Base-by-base conservation (phyloP, 768 basidiomycete species). In the Boletus speciosus region DNA sequence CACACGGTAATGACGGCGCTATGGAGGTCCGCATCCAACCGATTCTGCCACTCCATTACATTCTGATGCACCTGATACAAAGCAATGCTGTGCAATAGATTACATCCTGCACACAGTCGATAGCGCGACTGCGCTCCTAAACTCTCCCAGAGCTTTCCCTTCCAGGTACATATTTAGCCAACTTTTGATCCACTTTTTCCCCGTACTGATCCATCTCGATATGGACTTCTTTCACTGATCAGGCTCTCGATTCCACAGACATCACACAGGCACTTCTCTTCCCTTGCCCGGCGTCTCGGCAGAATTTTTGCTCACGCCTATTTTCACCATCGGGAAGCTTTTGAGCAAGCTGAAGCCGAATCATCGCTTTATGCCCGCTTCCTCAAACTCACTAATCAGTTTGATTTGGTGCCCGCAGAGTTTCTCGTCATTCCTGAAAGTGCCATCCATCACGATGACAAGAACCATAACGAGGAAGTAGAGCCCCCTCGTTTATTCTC, bases 21-120 rank as follows among this genome's bases (percentile, higher is more conserved):
- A 88, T 90, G 83, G 91, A 93, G 82, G 90, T 90, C 61, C 43
- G 80, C 47, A 49, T 39, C 23, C 10, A 35, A 5, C 37, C 29
- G 3, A 16, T 58, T 45, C 57, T 38, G 38, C 11, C 41, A 41
- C 16, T 15, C 11, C 27, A 37, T 39, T 47, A n/a, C 52, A 36
- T 64, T 45, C 66, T 70, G 47, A 66, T 52, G 29, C 19, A 12
- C 44, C 21, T 43, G 12, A 48, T 47, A 19, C 54, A 47, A 56
- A 90, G 86, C 90, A 93, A 82, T 99, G 96, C 71, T 95, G 91
- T 68, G 96, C 96, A 4, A 96, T 98, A 40, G 95, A 98, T 76
- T 98, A 98, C 73, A 94, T 92, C 55, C 74, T 88, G 11, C 93
- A 92, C 71, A 97, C 93, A 0, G 77, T 97, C 7, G 96, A 98